Percentiles rank a stretch among this genome's conserved stretches.
Conservation (phyloP, 495 filamentous ascomycete genomes). For the Xylaria nigripes region DNA sequence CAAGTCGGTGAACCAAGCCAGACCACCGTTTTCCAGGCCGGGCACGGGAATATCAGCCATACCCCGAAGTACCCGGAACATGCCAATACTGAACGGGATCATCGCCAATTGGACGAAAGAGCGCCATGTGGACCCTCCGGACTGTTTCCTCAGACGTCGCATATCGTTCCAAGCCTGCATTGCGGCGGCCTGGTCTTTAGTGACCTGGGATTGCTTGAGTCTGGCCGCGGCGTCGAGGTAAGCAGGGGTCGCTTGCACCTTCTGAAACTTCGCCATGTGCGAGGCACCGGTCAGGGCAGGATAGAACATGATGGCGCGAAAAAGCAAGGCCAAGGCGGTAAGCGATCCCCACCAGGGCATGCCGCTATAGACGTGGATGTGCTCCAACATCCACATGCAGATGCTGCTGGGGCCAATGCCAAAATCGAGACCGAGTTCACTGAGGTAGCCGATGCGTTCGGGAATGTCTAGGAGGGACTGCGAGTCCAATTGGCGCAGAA, state of each 20-base stretch:
- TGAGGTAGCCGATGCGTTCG: conserved; percentile 74
- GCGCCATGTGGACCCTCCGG: conserved; percentile 48
- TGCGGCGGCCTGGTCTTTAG: conserved; percentile 36
- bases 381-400: conserved; percentile 69
- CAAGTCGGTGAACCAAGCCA: conserved; percentile 73
- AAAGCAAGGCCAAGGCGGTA: conserved; percentile 48
- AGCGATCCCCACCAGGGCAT: conserved; percentile 80
- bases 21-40: conserved; percentile 57
- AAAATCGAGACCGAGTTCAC: conserved; percentile 74
- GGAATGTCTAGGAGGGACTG: conserved; percentile 46
- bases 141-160: conserved; percentile 35
- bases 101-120: conserved; percentile 51
- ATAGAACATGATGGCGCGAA: conserved; percentile 59
- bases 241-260: conserved; percentile 40
- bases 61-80: conserved; percentile 63
- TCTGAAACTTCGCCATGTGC: conserved; percentile 46
- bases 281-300: conserved; percentile 53
- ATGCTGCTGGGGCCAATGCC: conserved; percentile 65
- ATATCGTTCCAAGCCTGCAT: conserved; percentile 41
- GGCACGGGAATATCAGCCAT: conserved; percentile 78
- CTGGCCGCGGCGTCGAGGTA: conserved; percentile 41
- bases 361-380: conserved; percentile 64
- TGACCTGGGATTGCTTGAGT: conserved; percentile 36
- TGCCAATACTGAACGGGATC: conserved; percentile 65
- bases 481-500: conserved; percentile 29